Conservation (phyloP, 768 basidiomycete genomes). For the Terana coerulea region DNA sequence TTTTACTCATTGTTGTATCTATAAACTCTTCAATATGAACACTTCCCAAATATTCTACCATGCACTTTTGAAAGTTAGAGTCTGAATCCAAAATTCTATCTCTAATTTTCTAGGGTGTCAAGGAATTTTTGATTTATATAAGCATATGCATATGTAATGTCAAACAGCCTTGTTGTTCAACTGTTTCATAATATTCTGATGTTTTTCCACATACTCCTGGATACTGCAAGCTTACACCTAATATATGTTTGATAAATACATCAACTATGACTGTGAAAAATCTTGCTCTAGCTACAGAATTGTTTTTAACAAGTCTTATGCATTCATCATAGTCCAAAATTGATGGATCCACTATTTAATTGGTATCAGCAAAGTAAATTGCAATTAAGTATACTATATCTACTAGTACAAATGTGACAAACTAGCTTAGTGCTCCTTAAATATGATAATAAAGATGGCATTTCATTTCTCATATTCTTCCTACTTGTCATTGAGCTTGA, state of each 20-base stretch:
- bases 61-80: constrained; percentile 20
- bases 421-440: constrained; percentile 33
- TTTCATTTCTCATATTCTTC: constrained; percentile 25
- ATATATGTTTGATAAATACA: constrained; percentile 24
- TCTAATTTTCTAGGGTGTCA: constrained; percentile 30
- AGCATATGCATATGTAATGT: constrained; percentile 20
- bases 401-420: constrained; percentile 34
- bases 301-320: constrained; percentile 11
- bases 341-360: constrained; percentile 10
- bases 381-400: constrained; percentile 32
- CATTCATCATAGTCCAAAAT: background rate
- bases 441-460: constrained; percentile 13
- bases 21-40: constrained; percentile 30
- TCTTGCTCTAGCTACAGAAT: constrained; percentile 29
- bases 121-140: constrained; percentile 12
- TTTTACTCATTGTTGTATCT: constrained; percentile 17
- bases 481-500: constrained; percentile 7
- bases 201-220: constrained; percentile 12
- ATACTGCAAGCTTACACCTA: constrained; percentile 11
- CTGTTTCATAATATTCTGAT: constrained; percentile 14
- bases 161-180: constrained; percentile 15
- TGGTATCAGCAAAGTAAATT: constrained; percentile 29
- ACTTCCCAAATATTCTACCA: constrained; percentile 30
- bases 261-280: constrained; percentile 32
- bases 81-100: constrained; percentile 23